A percentile compares a stretch with the other conserved stretches of the same genome.
phyloP scores from a whole-genome alignment of 1,284 basidiomycete species.

The Amylostereum areolatum region DNA sequence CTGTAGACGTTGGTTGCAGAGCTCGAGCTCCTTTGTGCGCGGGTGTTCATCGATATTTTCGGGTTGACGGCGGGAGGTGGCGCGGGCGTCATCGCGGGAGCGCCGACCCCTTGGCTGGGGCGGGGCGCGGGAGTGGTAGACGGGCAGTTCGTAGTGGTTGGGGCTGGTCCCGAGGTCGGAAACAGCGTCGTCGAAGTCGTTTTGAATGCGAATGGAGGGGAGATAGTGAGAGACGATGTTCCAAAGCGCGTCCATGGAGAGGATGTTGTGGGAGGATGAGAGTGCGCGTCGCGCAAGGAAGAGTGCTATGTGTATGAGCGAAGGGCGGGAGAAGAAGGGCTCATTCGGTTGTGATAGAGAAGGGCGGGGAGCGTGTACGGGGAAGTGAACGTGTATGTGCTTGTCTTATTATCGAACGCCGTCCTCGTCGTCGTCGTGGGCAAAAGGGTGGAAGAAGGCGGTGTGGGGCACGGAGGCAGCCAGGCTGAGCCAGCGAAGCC shows the following conservation, averaged over 20 bases:
- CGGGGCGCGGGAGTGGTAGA: constrained; percentile 6
- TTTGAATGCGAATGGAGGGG: constrained; percentile 11
- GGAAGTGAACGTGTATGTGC: too few relatives aligned
- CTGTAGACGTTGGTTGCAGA: constrained; percentile 9
- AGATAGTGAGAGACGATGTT: constrained; percentile 13
- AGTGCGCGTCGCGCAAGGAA: not conserved
- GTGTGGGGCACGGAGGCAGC: too few relatives aligned
- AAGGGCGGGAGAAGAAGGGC: too few relatives aligned
- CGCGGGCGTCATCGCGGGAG: not conserved
- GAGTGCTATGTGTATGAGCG: too few relatives aligned
- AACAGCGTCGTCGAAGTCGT: constrained; percentile 16
- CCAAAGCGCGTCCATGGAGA: constrained; percentile 13
- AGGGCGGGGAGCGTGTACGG: too few relatives aligned
- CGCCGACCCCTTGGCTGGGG: not conserved
- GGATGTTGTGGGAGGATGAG: constrained; percentile 6
- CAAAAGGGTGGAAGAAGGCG: too few relatives aligned
- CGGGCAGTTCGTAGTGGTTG: constrained; percentile 14
- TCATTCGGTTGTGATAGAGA: too few relatives aligned
- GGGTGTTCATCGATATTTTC: not conserved
- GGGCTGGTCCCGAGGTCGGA: constrained; percentile 16
- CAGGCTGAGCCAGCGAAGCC: too few relatives aligned
- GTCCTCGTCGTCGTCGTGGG: too few relatives aligned
- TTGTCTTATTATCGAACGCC: too few relatives aligned
- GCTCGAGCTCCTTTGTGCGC: constrained; percentile 6
- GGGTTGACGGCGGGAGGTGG: not conserved